These are phyloP conservation scores for Sphagnum fallax DNA, from an alignment of 228 moss, liverwort and hornwort genomes.

Conservation along the genomic window DNA sequence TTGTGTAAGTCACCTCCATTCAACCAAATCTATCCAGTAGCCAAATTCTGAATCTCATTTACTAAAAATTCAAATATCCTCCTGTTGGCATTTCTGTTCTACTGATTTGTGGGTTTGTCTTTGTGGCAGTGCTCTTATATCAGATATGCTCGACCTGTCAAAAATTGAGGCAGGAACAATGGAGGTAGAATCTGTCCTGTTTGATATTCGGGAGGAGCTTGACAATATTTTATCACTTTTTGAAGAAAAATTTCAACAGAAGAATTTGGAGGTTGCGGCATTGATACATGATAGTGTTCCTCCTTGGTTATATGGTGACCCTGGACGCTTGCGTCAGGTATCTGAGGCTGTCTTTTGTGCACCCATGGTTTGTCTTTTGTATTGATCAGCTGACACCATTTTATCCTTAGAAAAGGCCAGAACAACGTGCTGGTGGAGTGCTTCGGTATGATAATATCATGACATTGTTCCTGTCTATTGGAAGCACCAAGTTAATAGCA, in stretches of 20 bases:
- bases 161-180: conserved; percentile 86
- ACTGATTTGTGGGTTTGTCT: neutral
- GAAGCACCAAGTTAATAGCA: too few species aligned
- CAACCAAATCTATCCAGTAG: too few species aligned
- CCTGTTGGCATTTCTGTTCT: neutral
- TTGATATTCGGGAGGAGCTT: conserved; percentile 59
- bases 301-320: conserved; percentile 29
- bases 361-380: too few species aligned
- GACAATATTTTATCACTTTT: conserved; percentile 66
- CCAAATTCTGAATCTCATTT: too few species aligned
- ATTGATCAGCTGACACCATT: too few species aligned
- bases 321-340: conserved; percentile 35
- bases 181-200: conserved; percentile 74
- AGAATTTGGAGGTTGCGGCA: conserved; percentile 43
- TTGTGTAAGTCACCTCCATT: conserved; percentile 20
- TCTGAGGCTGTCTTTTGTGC: too few species aligned
- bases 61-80: neutral
- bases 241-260: conserved; percentile 59
- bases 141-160: conserved; percentile 74
- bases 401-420: too few species aligned
- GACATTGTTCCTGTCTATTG: too few species aligned
- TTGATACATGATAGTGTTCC: conserved; percentile 42
- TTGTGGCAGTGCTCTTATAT: conserved; percentile 57
- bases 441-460: too few species aligned
- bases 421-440: too few species aligned